Evolutionary conservation across 179 eudicot genomes (phyloP).

Genomic region (Silene noctiflora): DNA sequence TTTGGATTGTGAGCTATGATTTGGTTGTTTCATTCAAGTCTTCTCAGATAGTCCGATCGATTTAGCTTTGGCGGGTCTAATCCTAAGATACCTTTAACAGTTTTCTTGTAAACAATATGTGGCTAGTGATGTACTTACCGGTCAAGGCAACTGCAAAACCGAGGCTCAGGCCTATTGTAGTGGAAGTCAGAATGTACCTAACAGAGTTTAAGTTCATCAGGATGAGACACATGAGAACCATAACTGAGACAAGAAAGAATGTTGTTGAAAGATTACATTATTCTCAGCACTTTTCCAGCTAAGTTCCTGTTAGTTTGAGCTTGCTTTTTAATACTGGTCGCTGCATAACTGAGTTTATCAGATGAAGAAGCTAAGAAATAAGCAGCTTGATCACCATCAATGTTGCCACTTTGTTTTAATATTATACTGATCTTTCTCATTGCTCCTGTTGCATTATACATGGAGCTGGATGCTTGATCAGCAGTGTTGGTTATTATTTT

Average conservation of each 20-base stretch:
- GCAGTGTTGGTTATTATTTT: constrained; percentile 56
- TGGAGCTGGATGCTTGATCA: constrained; percentile 57
- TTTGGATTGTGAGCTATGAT: neutral
- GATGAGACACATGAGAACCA: constrained; percentile 5
- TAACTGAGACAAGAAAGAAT: neutral
- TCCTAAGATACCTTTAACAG: neutral
- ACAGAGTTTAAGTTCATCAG: neutral
- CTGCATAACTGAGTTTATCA: constrained; percentile 43
- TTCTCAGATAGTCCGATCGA: too few relatives aligned
- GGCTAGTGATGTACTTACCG: constrained; percentile 34
- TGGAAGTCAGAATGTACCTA: constrained; percentile 54
- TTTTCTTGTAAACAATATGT: constrained; percentile 10
- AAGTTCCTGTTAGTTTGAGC: constrained; percentile 48
- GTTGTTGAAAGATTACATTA: constrained; percentile 35
- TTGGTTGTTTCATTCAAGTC: neutral
- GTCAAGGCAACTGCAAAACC: constrained; percentile 45
- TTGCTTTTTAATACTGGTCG: constrained; percentile 49
- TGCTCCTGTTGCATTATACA: constrained; percentile 58
- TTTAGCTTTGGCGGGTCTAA: neutral
- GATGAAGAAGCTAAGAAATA: constrained; percentile 56
- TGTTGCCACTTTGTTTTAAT: constrained; percentile 20
- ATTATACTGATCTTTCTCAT: constrained; percentile 45
- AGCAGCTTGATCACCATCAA: constrained; percentile 28
- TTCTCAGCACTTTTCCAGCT: constrained; percentile 47
- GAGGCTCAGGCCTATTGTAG: constrained; percentile 43